Conservation (phyloP, 495 filamentous ascomycete species). For the Amniculicola lignicola region DNA sequence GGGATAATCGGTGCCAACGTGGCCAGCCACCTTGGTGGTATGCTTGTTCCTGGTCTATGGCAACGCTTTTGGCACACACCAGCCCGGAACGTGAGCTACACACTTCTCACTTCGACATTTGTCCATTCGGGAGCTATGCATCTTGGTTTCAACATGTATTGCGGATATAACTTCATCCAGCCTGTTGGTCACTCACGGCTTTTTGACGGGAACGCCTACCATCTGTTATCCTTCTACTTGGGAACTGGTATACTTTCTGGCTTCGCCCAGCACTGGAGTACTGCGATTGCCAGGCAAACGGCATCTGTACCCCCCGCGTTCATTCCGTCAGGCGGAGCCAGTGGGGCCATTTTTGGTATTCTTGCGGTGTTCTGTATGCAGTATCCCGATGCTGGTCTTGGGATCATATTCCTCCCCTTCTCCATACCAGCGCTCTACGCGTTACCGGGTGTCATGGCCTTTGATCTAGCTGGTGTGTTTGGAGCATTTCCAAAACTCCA, state of each 20-base stretch:
- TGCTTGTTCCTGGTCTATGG: constrained; percentile 3
- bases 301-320: background rate
- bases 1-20: constrained; percentile 12
- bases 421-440: background rate
- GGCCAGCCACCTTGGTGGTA: constrained; percentile 10
- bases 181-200: constrained; percentile 2
- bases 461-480: constrained; percentile 18
- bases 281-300: background rate
- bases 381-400: constrained; percentile 13
- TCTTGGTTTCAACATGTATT: constrained; percentile 18
- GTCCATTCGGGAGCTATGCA: constrained; percentile 17
- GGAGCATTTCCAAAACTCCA: background rate
- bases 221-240: constrained; percentile 14
- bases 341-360: constrained; percentile 22
- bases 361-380: constrained; percentile 13
- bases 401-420: constrained; percentile 20
- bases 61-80: constrained; percentile 18
- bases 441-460: constrained; percentile 12
- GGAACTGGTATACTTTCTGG: constrained; percentile 8
- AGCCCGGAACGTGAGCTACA: background rate
- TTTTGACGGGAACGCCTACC: constrained; percentile 16
- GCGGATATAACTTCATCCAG: constrained; percentile 12
- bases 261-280: constrained; percentile 7
- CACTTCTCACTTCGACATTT: constrained; percentile 18
- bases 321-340: constrained; percentile 17